phyloP scores from a whole-genome alignment of 2,329 filamentous ascomycete genomes.

The Aspergillus eucalypticola region DNA sequence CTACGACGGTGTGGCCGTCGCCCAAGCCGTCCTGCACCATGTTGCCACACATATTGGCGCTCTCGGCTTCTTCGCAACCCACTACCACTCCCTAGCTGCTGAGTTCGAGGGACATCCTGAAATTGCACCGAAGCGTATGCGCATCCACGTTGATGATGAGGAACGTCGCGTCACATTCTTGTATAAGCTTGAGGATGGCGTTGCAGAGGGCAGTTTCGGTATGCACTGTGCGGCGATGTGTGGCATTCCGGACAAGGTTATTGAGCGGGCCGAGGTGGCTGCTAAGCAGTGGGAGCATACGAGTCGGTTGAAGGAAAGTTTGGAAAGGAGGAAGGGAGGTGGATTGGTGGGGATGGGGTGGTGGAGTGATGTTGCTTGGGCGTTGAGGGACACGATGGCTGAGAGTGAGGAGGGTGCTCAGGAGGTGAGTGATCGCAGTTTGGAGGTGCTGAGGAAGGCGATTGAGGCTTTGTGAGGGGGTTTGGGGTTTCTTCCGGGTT shows the following conservation, averaged over 20 bases:
- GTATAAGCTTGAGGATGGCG: conserved; percentile 89
- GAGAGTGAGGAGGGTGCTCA: conserved; percentile 32
- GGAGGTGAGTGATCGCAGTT: conserved; percentile 49
- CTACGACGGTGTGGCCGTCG: conserved; percentile 95
- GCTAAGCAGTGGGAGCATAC: conserved; percentile 96
- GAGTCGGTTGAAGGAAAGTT: conserved; percentile 79
- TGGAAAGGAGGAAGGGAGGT: conserved; percentile 76
- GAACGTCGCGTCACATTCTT: conserved; percentile 90
- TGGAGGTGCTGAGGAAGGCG: conserved; percentile 59
- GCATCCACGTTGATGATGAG: conserved; percentile 85
- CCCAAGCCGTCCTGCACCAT: conserved; percentile 95
- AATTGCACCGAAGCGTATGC: conserved; percentile 83
- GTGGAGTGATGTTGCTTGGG: conserved; percentile 80
- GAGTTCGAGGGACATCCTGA: conserved; percentile 91
- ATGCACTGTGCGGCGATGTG: conserved; percentile 99
- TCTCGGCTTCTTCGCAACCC: conserved; percentile 94
- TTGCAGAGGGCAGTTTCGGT: conserved; percentile 94
- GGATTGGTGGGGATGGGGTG: conserved; percentile 82
- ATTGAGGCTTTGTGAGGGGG: conserved; percentile 53
- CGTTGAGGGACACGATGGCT: conserved; percentile 60
- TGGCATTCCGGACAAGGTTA: conserved; percentile 79
- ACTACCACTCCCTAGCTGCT: conserved; percentile 90
- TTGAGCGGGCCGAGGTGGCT: conserved; percentile 83
- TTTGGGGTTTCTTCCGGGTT: background rate
- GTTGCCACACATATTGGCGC: conserved; percentile 91